Evolutionary conservation across 495 filamentous ascomycete species (phyloP), one percentile per base, ranked within the genome.

Genomic region (Xylaria intraflava): DNA sequence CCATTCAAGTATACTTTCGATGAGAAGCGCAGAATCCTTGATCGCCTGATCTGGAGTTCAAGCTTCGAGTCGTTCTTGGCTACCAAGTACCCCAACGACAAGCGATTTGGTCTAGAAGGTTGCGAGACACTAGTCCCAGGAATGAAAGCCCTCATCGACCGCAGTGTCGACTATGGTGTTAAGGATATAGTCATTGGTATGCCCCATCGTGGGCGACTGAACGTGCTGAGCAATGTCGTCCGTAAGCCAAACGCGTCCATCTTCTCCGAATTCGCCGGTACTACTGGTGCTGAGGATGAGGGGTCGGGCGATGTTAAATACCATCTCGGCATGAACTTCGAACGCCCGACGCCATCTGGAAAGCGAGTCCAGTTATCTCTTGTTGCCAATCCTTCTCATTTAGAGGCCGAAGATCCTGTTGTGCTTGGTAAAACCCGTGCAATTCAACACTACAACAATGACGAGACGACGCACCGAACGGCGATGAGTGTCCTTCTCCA

Each of bases 171-270:
- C 67, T 95, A 95, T 61, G 93, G 93, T 52, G 84, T 98, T 60
- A 97, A 97, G 75, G 93, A 98, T 63, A 97, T 98, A 59, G 85
- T 97, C 59, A 97, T 98, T 67, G 93, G 93, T 65, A 98, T 97
- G 93, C 93, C 93, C 54, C 93, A 98, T 75, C 90, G 93, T 81
- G 93, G 93, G 62, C 90, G 93, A 76, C 84, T 98, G 35, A 98
- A 98, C 66, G 89, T 98, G 36, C 83, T 98, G 40, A 95, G 89
- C 76, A 98, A 98, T 72, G 93, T 98, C 62, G 93, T 98, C 61
- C 83, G 93, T 53, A 98, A 98, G 76, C 90, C 93, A 56, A 98
- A 98, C 67, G 94, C 96, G 74, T 96, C 94, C 52, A 97, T 98
- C 69, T 98, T 98, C 77, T 94, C 87, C 71, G 93, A 98, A 72